These are phyloP conservation scores for Kalmusia sp. DNA, from an alignment of 2,329 filamentous ascomycete genomes.

Conservation along the genomic window DNA sequence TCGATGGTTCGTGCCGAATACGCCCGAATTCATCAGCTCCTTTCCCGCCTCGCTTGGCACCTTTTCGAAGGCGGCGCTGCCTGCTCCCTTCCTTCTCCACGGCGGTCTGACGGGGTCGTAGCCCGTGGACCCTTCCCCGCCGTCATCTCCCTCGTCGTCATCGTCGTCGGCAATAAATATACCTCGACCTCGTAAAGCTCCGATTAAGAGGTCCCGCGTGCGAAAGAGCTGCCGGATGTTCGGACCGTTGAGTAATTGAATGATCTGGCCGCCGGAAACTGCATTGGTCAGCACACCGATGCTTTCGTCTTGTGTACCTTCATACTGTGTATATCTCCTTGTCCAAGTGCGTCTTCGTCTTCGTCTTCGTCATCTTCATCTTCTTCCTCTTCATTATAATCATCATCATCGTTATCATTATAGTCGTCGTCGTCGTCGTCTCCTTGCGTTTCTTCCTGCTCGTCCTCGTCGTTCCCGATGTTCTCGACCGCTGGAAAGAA, in stretches of 20 bases:
- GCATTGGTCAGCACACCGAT: conserved; percentile 19
- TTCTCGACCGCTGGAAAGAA: too few relatives aligned
- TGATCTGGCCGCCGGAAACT: conserved; percentile 59
- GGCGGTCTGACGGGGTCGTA: conserved; percentile 42
- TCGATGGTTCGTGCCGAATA: conserved; percentile 74
- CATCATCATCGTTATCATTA: conserved; percentile 57
- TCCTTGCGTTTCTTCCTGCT: too few relatives aligned
- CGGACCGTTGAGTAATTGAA: conserved; percentile 61
- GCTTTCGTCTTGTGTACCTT: conserved; percentile 4
- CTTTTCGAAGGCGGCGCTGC: conserved; percentile 71
- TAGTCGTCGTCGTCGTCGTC: conserved; percentile 56
- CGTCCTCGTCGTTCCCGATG: conserved; percentile 32
- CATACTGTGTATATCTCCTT: conserved; percentile 23
- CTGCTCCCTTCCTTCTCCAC: conserved; percentile 55
- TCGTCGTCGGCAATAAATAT: background rate
- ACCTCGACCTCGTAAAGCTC: conserved; percentile 13
- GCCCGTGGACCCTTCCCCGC: conserved; percentile 45
- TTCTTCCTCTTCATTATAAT: conserved; percentile 43
- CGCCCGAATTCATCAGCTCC: conserved; percentile 81
- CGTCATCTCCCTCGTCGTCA: conserved; percentile 46
- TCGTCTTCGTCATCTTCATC: conserved; percentile 46
- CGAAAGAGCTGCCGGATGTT: conserved; percentile 62
- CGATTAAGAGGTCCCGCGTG: conserved; percentile 36
- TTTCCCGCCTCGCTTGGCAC: conserved; percentile 80
- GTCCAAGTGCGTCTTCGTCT: conserved; percentile 22